Evolutionary conservation across 2,329 filamentous ascomycete species (phyloP).

Genomic region (Diaporthe amygdali): DNA sequence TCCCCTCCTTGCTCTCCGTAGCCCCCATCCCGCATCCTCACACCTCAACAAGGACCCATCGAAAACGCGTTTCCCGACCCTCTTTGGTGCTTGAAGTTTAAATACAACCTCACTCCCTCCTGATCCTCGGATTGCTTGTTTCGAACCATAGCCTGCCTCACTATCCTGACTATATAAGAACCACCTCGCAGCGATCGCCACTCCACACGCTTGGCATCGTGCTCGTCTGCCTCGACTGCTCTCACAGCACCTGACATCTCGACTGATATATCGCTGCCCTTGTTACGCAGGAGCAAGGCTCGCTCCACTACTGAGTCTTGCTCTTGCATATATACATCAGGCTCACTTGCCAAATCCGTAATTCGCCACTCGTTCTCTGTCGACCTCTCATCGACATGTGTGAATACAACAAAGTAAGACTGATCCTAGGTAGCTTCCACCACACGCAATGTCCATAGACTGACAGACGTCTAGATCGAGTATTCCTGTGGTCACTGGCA

Average conservation of each 20-base stretch:
- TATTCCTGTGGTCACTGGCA: conserved; percentile 60
- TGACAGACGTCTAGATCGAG: conserved; percentile 43
- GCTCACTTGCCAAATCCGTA: neutral
- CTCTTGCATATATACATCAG: neutral
- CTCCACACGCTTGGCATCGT: neutral
- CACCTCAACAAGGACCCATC: conserved; percentile 4
- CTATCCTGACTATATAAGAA: neutral
- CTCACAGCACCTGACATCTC: neutral
- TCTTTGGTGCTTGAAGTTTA: conserved; percentile 21
- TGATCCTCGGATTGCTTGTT: neutral
- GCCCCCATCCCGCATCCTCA: conserved; percentile 2
- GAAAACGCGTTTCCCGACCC: conserved; percentile 11
- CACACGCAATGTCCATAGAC: neutral
- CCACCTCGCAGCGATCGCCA: neutral
- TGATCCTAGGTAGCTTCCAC: too few species aligned
- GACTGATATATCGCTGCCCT: neutral
- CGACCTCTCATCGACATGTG: conserved; percentile 14
- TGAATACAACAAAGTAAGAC: conserved; percentile 27
- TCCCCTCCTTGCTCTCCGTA: conserved; percentile 15
- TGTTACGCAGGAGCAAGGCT: conserved; percentile 7
- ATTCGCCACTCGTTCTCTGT: neutral
- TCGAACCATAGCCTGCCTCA: neutral
- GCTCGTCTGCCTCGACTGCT: neutral
- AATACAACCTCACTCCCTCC: conserved; percentile 12
- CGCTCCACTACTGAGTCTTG: conserved; percentile 3